Conservation (phyloP, 2,329 filamentous ascomycete genomes). For the Dothistroma septosporum region DNA sequence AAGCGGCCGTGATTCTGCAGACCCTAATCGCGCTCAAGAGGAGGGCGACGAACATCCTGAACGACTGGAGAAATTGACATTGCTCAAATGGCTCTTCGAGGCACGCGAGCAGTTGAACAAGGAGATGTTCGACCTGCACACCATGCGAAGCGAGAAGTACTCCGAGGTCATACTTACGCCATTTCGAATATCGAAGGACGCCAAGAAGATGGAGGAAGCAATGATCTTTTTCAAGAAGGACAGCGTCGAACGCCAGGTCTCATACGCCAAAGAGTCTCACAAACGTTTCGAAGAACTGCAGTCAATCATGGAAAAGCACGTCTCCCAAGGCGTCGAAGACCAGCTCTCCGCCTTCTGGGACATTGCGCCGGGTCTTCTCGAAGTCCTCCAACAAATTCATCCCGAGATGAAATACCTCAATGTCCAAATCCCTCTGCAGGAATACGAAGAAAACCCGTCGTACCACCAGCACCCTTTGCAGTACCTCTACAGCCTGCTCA, state of each 20-base stretch:
- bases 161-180: slow-evolving; percentile 77
- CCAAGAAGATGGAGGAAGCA: slow-evolving; percentile 74
- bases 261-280: slow-evolving; percentile 67
- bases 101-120: slow-evolving; percentile 82
- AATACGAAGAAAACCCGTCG: slow-evolving; percentile 79
- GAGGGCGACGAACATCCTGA: slow-evolving; percentile 95
- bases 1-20: slow-evolving; percentile 62
- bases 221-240: slow-evolving; percentile 80
- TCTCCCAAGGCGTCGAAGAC: slow-evolving; percentile 80
- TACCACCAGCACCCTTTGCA: slow-evolving; percentile 80
- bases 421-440: slow-evolving; percentile 71
- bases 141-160: slow-evolving; percentile 77
- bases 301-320: slow-evolving; percentile 75
- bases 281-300: slow-evolving; percentile 73
- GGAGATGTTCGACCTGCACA: slow-evolving; percentile 77
- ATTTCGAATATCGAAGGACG: slow-evolving; percentile 68
- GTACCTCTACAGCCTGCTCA: slow-evolving; percentile 80
- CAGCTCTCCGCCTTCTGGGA: slow-evolving; percentile 97
- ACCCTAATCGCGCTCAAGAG: slow-evolving; percentile 82
- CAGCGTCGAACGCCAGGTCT: slow-evolving; percentile 62
- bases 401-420: slow-evolving; percentile 54
- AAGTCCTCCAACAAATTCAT: slow-evolving; percentile 77
- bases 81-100: slow-evolving; percentile 96
- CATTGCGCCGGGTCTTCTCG: slow-evolving; percentile 77
- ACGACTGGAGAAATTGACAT: slow-evolving; percentile 85